Conservation (phyloP, 345 rosid species). For the Hibiscus mutabilis region DNA sequence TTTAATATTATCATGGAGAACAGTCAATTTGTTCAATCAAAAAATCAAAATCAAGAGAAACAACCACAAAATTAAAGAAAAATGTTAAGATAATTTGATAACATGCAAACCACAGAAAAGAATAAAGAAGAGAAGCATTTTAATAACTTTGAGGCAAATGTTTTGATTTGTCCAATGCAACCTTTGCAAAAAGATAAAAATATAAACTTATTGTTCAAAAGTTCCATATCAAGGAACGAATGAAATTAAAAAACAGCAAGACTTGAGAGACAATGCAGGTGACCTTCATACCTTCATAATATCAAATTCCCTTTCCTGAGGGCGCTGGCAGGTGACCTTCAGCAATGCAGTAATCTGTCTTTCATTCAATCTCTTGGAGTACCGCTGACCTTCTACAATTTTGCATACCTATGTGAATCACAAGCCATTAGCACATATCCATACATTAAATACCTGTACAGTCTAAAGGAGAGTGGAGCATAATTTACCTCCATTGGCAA, state of each 20-base stretch:
- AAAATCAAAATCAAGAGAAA: too few relatives aligned
- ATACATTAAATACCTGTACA: not conserved
- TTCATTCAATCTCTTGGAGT: constrained; percentile 88
- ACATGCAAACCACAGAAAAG: too few relatives aligned
- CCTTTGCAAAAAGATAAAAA: too few relatives aligned
- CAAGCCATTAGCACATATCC: constrained; percentile 23
- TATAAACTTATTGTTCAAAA: too few relatives aligned
- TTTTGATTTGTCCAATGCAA: too few relatives aligned
- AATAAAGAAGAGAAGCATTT: too few relatives aligned
- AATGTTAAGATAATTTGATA: too few relatives aligned
- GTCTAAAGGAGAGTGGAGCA: not conserved
- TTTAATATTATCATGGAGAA: too few relatives aligned
- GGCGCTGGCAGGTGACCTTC: constrained; percentile 93
- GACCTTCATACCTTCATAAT: constrained; percentile 48
- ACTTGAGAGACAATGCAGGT: not conserved
- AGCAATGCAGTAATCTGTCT: constrained; percentile 86
- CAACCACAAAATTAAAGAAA: too few relatives aligned
- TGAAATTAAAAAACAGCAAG: not conserved
- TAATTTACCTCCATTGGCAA: constrained; percentile 96
- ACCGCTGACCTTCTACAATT: constrained; percentile 28
- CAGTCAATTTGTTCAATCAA: not conserved
- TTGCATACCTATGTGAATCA: not conserved
- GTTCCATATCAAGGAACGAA: too few relatives aligned
- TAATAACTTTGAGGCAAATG: too few relatives aligned
- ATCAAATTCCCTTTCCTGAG: constrained; percentile 68